Evolutionary conservation across 2,329 filamentous ascomycete species (phyloP), one percentile per base, ranked within the genome.

Genomic region (Pseudogymnoascus sp.): DNA sequence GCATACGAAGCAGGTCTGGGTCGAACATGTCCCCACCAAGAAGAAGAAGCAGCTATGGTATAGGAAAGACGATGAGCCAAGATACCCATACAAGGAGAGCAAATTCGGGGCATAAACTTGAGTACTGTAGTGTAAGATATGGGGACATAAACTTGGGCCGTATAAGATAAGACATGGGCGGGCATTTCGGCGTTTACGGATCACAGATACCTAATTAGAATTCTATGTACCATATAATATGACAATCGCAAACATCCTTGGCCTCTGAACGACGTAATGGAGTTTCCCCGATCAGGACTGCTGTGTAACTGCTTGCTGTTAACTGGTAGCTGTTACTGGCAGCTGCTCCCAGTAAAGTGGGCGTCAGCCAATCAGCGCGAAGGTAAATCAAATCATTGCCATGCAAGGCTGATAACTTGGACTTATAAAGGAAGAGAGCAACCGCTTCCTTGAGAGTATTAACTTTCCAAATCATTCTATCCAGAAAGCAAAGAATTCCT

Each of bases 21-120:
- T 93, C 44, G 94, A 97, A 80, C 92, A 99, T 77, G 79, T 84
- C 44, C 78, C 81, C 13, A 96, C 84, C 63, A 97, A 96, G 82
- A 95, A 91, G 84, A 90, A 88, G 82, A 88, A 87, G 73, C 91
- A 92, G 80, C 85, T 97, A 67, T 95, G 88, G 84, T 79, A 90
- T 71, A 85, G 90, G 71, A 96, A 94, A 81, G 90, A 91, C 73
- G 89, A 92, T 72, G 82, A 86, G 61, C 78, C 92, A 17, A 80
- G 78, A 64, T 87, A 86, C 62, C 85, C 85, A 1, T 88, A 78
- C 68, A 84, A 83, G 74, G 70, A 80, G 68, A 74, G 72, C 17
- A 77, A 73, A 39, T 73, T 68, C 58, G 15, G 48, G 33, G 29
- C 48, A 35, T 33, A 33, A 33, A 35, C 25, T 13, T n/a, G 27